Evolutionary conservation across 2,329 filamentous ascomycete genomes (phyloP), one percentile per base, ranked within the genome.

Genomic region (Ophiocordyceps camponoti-leonardi): DNA sequence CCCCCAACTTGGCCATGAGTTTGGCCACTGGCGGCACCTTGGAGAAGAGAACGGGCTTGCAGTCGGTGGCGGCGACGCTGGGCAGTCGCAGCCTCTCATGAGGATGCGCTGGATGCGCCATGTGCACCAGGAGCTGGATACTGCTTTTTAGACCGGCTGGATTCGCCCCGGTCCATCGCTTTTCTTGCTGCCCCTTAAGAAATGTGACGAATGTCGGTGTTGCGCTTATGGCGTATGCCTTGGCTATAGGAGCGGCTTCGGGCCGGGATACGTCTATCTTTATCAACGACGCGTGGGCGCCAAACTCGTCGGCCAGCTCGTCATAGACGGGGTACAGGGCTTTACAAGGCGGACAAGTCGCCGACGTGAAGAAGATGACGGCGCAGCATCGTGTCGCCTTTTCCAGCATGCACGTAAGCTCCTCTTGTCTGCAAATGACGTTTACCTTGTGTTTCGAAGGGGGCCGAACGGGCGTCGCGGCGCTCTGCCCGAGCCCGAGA

Each of bases 181-280:
- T 81, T 43, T 85, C 75, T 57, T 90, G 77, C 48, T 80, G 64
- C 2, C 87, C 86, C 45, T 73, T 80, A 10, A 90, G 63, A 56
- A 88, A 93, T 0, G 86, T 90, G 56, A 92, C 76, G 56, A 96
- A 94, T 0, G 88, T 94, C 1, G 90, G 90, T 0, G 88, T 94
- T 4, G 81, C 81, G 2, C 75, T 72, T 44, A 95, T 73, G 1
- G 70, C 65, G 57, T 83, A 93, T 48, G 71, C 72, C 40, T 68
- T 68, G 22, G 72, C 78, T 43, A 85, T 75, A 49, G 77, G 75
- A 46, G 71, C 73, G 3, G 81, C 79, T 18, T 72, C 66, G 14
- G 77, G 79, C 13, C 71, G 66, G 16, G 77, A 79, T 43, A 86
- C 78, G 56, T 96, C 88, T 13, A 93, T 78, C 57, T 93, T 92